These are phyloP conservation scores for Hymenotorrendiella dingleyae DNA, from an alignment of 2,329 filamentous ascomycete genomes.

Conservation along the genomic window DNA sequence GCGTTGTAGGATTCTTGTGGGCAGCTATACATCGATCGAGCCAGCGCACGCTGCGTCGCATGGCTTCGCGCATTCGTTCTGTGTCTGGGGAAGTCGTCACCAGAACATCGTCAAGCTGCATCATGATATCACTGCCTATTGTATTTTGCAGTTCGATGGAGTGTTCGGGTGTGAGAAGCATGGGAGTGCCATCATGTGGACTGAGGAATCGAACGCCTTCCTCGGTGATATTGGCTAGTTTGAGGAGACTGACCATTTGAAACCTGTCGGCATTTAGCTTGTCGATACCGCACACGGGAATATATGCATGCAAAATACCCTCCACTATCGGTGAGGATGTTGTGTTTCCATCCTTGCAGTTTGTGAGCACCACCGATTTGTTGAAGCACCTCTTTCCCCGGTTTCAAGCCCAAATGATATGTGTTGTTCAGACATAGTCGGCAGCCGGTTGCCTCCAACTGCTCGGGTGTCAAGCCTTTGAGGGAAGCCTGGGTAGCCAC, in stretches of 20 bases:
- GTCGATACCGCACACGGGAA: neutral
- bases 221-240: conserved; percentile 89
- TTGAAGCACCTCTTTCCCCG: conserved; percentile 83
- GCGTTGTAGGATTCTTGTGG: conserved; percentile 73
- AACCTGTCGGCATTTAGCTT: conserved; percentile 55
- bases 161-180: conserved; percentile 96
- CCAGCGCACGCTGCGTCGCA: conserved; percentile 92
- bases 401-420: conserved; percentile 92
- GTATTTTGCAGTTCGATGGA: conserved; percentile 94
- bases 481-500: conserved; percentile 95
- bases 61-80: conserved; percentile 84
- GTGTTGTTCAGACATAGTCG: conserved; percentile 95
- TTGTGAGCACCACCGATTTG: conserved; percentile 88
- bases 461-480: conserved; percentile 88
- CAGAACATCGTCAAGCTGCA: conserved; percentile 98
- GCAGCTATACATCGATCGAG: conserved; percentile 89
- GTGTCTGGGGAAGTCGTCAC: conserved; percentile 90
- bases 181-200: conserved; percentile 88
- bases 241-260: conserved; percentile 95
- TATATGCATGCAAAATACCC: conserved; percentile 42
- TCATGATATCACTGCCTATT: conserved; percentile 97
- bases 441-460: conserved; percentile 84
- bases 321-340: conserved; percentile 80
- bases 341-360: conserved; percentile 90
- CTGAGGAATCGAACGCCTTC: conserved; percentile 92